These are phyloP conservation scores for Schizonepeta tenuifolia DNA, from an alignment of 257 asterid species.

Conservation along the genomic window DNA sequence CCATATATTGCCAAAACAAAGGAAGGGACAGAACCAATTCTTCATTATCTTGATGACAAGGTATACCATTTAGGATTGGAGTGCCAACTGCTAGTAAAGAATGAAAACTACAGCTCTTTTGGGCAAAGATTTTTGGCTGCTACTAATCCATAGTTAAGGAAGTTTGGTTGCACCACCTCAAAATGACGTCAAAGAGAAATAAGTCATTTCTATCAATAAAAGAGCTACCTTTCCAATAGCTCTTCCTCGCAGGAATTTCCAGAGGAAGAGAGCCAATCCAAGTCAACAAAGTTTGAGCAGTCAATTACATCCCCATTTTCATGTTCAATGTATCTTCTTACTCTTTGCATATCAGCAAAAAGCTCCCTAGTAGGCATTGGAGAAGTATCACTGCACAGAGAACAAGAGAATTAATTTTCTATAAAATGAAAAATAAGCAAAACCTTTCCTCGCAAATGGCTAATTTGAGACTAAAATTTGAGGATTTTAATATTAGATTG, in stretches of 20 bases:
- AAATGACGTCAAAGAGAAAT: neutral
- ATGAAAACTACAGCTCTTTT: constrained; percentile 12
- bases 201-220: constrained; percentile 19
- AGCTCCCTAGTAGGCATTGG: constrained; percentile 66
- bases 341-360: constrained; percentile 61
- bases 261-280: constrained; percentile 95
- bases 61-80: constrained; percentile 7
- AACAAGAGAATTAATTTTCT: constrained; percentile 12
- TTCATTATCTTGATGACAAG: constrained; percentile 9
- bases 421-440: constrained; percentile 25
- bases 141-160: constrained; percentile 4
- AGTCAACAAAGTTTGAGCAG: constrained; percentile 87
- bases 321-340: constrained; percentile 51
- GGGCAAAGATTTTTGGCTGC: constrained; percentile 14
- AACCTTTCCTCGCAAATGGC: constrained; percentile 15
- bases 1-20: neutral
- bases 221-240: constrained; percentile 76
- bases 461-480: neutral
- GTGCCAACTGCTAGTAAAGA: constrained; percentile 4
- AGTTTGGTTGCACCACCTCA: neutral
- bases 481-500: neutral
- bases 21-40: constrained; percentile 5
- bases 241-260: constrained; percentile 95
- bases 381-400: constrained; percentile 54
- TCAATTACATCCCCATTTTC: constrained; percentile 72